Evolutionary conservation across 257 asterid species (phyloP).

Genomic region (Plantago elongata): DNA sequence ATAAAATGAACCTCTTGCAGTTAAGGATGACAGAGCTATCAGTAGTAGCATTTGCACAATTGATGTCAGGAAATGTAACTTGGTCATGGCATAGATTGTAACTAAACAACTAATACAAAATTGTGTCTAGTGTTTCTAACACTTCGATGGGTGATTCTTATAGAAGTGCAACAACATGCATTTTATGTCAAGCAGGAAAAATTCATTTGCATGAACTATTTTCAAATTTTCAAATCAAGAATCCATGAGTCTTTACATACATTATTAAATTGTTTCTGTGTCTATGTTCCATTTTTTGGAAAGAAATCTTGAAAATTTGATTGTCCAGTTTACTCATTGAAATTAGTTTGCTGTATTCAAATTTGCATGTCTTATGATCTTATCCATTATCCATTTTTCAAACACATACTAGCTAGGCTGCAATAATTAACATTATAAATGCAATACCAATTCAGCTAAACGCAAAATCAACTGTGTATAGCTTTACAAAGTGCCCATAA

Average conservation of each 20-base stretch:
- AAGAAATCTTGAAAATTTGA: not conserved
- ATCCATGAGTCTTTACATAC: not conserved
- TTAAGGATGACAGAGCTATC: constrained; percentile 4
- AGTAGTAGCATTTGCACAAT: constrained; percentile 8
- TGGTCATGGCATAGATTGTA: constrained; percentile 15
- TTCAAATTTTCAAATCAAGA: not conserved
- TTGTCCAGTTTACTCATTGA: not conserved
- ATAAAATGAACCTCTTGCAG: constrained; percentile 21
- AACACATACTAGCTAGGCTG: not conserved
- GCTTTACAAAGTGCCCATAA: no score
- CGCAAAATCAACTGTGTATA: no score
- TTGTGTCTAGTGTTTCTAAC: not conserved
- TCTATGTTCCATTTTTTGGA: not conserved
- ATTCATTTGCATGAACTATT: not conserved
- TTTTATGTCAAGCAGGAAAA: no score
- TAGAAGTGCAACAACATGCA: not conserved
- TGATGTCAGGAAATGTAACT: constrained; percentile 8
- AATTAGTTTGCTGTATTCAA: not conserved
- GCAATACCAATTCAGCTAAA: no score
- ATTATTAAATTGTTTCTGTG: not conserved
- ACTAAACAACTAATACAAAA: not conserved
- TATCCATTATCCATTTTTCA: not conserved
- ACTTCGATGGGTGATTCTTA: not conserved
- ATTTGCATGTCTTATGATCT: not conserved
- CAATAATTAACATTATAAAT: no score